Conservation (phyloP, 331 rosid genomes). For the Rhamnella rubrinervis region DNA sequence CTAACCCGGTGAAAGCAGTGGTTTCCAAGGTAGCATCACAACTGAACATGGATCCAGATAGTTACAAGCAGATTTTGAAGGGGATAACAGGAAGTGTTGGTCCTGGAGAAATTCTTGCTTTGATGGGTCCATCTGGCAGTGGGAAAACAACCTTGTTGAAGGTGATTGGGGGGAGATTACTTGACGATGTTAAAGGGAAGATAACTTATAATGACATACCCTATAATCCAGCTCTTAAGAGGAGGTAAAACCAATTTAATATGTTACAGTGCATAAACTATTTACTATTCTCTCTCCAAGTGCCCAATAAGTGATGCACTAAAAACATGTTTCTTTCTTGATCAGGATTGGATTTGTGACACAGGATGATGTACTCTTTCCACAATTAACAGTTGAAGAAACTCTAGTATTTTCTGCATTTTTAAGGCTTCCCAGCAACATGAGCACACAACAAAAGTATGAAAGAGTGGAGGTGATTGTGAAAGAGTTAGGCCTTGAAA, state of each 20-base stretch:
- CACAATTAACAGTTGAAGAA: constrained; percentile 89
- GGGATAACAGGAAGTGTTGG: constrained; percentile 93
- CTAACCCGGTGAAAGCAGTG: constrained; percentile 54
- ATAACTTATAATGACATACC: constrained; percentile 73
- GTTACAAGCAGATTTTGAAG: constrained; percentile 65
- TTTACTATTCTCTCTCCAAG: background rate
- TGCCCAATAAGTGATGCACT: too few relatives aligned
- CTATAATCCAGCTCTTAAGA: constrained; percentile 67
- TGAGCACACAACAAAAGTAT: constrained; percentile 52
- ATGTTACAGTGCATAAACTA: background rate
- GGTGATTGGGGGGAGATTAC: constrained; percentile 80
- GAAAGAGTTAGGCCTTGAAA: constrained; percentile 61
- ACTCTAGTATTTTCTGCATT: constrained; percentile 80
- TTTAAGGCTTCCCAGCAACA: constrained; percentile 68
- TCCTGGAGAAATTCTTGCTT: constrained; percentile 92
- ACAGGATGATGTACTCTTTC: constrained; percentile 90
- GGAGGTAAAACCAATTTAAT: constrained; percentile 48
- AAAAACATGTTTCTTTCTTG: background rate
- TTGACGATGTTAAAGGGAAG: constrained; percentile 69
- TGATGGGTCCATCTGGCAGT: constrained; percentile 99
- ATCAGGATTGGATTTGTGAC: constrained; percentile 92
- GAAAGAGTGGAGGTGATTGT: constrained; percentile 47
- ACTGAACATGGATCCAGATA: constrained; percentile 44
- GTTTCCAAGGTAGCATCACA: constrained; percentile 54
- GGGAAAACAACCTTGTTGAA: constrained; percentile 94